These are phyloP conservation scores for Phytophthora ramorum DNA, from an alignment of 352 stramenopile species.

Conservation along the genomic window DNA sequence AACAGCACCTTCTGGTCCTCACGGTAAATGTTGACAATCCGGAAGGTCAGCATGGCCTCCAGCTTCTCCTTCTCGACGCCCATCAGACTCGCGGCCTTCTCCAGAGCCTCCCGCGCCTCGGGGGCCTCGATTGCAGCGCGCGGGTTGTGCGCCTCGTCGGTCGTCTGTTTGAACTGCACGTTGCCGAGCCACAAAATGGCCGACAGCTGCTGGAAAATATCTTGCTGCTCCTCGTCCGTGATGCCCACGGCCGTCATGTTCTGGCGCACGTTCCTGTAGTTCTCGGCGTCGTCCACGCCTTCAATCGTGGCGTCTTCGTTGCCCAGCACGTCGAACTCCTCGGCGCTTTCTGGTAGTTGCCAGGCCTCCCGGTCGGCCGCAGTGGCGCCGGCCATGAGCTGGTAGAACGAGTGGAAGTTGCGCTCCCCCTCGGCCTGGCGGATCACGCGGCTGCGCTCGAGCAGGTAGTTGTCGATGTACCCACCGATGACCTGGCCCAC, in stretches of 20 bases:
- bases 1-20: constrained; percentile 84
- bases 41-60: constrained; percentile 78
- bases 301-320: constrained; percentile 77
- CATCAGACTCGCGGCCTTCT: constrained; percentile 65
- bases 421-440: constrained; percentile 88
- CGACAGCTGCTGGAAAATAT: constrained; percentile 82
- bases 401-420: constrained; percentile 96
- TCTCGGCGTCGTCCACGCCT: constrained; percentile 75
- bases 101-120: constrained; percentile 57
- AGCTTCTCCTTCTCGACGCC: constrained; percentile 70
- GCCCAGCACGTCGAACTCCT: constrained; percentile 75
- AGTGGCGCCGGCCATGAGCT: constrained; percentile 82
- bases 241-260: constrained; percentile 82
- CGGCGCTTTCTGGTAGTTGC: constrained; percentile 52
- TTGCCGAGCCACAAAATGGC: constrained; percentile 89
- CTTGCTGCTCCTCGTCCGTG: constrained; percentile 67
- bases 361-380: constrained; percentile 57
- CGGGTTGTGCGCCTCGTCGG: constrained; percentile 80
- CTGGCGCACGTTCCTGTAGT: constrained; percentile 63
- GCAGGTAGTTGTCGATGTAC: constrained; percentile 91
- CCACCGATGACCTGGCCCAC: constrained; percentile 82
- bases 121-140: constrained; percentile 67
- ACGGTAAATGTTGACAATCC: constrained; percentile 81
- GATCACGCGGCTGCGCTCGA: constrained; percentile 93
- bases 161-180: constrained; percentile 79